Percentiles rank a stretch among this genome's conserved stretches.
phyloP scores from a whole-genome alignment of 2,329 filamentous ascomycete genomes.

The Diaporthe aspalathi region DNA sequence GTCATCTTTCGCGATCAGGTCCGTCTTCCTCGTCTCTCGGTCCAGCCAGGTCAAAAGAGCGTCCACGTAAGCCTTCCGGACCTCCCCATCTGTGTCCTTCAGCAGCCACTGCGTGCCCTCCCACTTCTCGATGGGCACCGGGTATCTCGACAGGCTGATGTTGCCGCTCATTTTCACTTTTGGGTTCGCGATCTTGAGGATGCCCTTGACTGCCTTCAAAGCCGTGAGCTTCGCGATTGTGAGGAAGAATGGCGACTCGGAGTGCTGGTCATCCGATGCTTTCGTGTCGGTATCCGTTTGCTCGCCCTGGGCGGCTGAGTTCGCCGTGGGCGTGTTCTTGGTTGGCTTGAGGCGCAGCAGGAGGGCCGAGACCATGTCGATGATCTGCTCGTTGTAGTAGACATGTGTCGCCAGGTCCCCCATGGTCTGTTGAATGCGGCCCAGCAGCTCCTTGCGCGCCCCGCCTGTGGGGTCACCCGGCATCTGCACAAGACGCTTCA shows the following conservation, averaged over 20 bases:
- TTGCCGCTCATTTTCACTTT: constrained; percentile 68
- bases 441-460: constrained; percentile 71
- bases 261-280: constrained; percentile 53
- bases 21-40: constrained; percentile 77
- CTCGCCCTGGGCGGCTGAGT: constrained; percentile 58
- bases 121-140: constrained; percentile 86
- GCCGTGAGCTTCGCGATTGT: constrained; percentile 71
- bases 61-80: constrained; percentile 87
- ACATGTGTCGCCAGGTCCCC: constrained; percentile 93
- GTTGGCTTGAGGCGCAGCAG: constrained; percentile 80
- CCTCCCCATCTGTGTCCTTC: constrained; percentile 79
- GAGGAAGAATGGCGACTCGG: constrained; percentile 65
- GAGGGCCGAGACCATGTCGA: constrained; percentile 90
- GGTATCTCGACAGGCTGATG: constrained; percentile 76
- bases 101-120: constrained; percentile 96
- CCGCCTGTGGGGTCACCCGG: constrained; percentile 52
- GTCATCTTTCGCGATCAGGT: constrained; percentile 55
- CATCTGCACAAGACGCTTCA: constrained; percentile 80
- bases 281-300: constrained; percentile 58
- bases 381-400: constrained; percentile 96
- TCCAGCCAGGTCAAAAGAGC: constrained; percentile 86
- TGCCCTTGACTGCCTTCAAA: constrained; percentile 82
- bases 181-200: constrained; percentile 83
- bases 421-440: constrained; percentile 82
- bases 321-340: constrained; percentile 54